phyloP scores from a whole-genome alignment of 2,329 filamentous ascomycete genomes.

The Fusarium dimerum region DNA sequence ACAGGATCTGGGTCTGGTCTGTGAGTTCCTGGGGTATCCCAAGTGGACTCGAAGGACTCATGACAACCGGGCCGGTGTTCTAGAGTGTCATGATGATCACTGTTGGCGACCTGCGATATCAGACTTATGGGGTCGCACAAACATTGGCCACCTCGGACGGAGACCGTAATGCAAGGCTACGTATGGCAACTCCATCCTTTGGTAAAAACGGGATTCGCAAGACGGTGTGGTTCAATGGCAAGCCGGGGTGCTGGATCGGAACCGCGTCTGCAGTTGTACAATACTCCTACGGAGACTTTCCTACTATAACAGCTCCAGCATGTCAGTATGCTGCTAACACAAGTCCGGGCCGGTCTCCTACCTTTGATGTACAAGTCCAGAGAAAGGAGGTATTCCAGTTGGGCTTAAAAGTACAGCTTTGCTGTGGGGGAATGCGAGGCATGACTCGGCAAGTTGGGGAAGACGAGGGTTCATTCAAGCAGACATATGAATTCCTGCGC shows the following conservation, averaged over 20 bases:
- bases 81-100: constrained; percentile 21
- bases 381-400: constrained; percentile 10
- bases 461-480: not conserved
- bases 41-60: constrained; percentile 6
- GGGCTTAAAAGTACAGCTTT: constrained; percentile 14
- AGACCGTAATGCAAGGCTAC: constrained; percentile 10
- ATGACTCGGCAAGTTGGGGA: constrained; percentile 26
- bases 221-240: constrained; percentile 25
- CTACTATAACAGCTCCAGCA: not conserved
- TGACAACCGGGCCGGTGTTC: constrained; percentile 25
- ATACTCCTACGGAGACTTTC: not conserved
- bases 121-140: constrained; percentile 1
- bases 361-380: constrained; percentile 4
- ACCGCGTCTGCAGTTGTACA: not conserved
- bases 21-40: constrained; percentile 7
- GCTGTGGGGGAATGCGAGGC: constrained; percentile 24
- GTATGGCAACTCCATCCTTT: not conserved
- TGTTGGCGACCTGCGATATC: not conserved
- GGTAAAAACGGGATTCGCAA: not conserved
- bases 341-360: constrained; percentile 18
- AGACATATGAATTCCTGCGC: not conserved
- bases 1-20: constrained; percentile 8
- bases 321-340: constrained; percentile 2
- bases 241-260: constrained; percentile 8
- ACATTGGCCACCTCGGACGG: not conserved